These are phyloP conservation scores for Corynascus novoguineensis DNA, from an alignment of 495 filamentous ascomycete genomes.

Conservation along the genomic window DNA sequence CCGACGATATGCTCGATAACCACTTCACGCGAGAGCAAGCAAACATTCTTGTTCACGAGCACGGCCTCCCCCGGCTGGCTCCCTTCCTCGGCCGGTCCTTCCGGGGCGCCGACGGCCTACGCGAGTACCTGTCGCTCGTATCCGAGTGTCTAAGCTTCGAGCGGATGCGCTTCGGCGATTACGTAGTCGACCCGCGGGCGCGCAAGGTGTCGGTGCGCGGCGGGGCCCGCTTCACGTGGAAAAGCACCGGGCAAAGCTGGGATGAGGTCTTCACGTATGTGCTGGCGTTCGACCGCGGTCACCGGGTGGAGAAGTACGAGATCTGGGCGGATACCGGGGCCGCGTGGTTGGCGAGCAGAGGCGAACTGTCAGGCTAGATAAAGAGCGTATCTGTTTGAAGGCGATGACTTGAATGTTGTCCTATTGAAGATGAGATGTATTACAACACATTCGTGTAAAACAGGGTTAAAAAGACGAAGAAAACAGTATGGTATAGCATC, in stretches of 20 bases:
- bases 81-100: slow-evolving; percentile 57
- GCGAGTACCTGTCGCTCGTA: slow-evolving; percentile 46
- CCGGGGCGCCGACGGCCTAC: slow-evolving; percentile 42
- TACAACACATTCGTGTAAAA: background rate
- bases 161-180: slow-evolving; percentile 49
- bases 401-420: background rate
- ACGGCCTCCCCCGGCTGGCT: slow-evolving; percentile 47
- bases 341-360: slow-evolving; percentile 52
- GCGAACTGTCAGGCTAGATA: slow-evolving; percentile 29
- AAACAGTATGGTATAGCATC: background rate
- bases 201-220: slow-evolving; percentile 48
- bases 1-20: slow-evolving; percentile 34
- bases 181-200: slow-evolving; percentile 44
- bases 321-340: slow-evolving; percentile 64
- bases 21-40: slow-evolving; percentile 43
- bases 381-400: background rate
- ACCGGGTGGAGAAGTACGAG: slow-evolving; percentile 48
- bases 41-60: slow-evolving; percentile 43
- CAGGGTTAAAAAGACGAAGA: background rate
- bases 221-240: slow-evolving; percentile 46
- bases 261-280: slow-evolving; percentile 55
- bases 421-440: background rate
- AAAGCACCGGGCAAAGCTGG: slow-evolving; percentile 49
- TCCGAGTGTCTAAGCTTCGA: slow-evolving; percentile 37
- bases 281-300: slow-evolving; percentile 40